A percentile compares a stretch with the other conserved stretches of the same genome.
These are phyloP conservation scores for Xylaria sp. DNA, from an alignment of 2,329 filamentous ascomycete species.

Conservation along the genomic window DNA sequence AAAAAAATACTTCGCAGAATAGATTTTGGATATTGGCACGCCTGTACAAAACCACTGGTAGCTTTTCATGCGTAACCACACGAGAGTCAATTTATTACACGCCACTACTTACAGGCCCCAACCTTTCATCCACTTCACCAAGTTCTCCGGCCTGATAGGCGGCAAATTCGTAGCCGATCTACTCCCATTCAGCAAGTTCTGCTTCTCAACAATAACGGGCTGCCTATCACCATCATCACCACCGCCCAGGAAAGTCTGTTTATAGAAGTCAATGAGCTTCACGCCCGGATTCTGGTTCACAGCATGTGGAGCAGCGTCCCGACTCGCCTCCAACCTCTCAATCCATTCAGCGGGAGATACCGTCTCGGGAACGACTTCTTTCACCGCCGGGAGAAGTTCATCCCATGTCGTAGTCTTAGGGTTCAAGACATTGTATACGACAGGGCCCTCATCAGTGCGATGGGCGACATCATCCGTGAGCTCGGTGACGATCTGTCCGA, in stretches of 20 bases:
- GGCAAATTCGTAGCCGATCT: constrained; percentile 24
- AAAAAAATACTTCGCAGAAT: neutral
- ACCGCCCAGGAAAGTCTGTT: constrained; percentile 25
- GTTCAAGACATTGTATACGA: constrained; percentile 38
- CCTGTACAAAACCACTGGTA: too few species aligned
- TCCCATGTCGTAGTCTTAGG: constrained; percentile 27
- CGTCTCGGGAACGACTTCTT: constrained; percentile 20
- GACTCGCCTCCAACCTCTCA: constrained; percentile 28
- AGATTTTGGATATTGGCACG: neutral
- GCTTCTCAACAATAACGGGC: constrained; percentile 18
- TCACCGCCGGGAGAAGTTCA: constrained; percentile 29
- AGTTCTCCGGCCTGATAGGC: constrained; percentile 21
- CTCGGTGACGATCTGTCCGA: constrained; percentile 43
- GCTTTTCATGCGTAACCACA: too few species aligned
- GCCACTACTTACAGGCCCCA: constrained; percentile 25
- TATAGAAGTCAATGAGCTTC: constrained; percentile 39
- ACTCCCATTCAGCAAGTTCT: constrained; percentile 30
- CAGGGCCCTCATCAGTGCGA: constrained; percentile 1
- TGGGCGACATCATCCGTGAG: constrained; percentile 37
- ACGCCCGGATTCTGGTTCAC: constrained; percentile 34
- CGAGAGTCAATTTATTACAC: neutral
- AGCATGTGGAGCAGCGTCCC: constrained; percentile 8
- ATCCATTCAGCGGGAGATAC: constrained; percentile 35
- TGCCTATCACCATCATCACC: neutral
- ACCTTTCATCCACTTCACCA: constrained; percentile 37